Evolutionary conservation across 495 filamentous ascomycete species (phyloP).

Genomic region (Trichoderma virens): DNA sequence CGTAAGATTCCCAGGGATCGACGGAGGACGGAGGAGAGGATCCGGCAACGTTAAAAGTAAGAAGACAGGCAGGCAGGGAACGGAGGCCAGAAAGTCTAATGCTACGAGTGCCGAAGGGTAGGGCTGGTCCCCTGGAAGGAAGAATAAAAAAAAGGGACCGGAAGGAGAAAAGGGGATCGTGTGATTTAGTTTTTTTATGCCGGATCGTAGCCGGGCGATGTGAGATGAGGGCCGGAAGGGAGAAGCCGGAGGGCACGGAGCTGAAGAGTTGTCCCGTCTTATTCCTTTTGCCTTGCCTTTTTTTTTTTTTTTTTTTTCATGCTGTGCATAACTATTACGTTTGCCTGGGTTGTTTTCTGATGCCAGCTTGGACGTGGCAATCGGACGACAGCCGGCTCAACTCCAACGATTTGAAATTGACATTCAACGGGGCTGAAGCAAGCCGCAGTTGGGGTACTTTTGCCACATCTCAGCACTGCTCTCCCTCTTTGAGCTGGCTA

Average conservation of each 20-base stretch:
- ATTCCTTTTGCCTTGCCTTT: too few species aligned
- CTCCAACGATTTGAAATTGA: too few species aligned
- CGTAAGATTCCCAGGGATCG: slow-evolving; percentile 5
- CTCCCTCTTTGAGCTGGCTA: not conserved
- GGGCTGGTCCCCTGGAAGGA: not conserved
- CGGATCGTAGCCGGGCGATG: not conserved
- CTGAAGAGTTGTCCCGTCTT: too few species aligned
- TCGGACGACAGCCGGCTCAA: not conserved
- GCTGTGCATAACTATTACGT: not conserved
- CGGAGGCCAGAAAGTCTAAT: not conserved
- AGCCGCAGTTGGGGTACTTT: not conserved
- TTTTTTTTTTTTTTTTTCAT: not conserved
- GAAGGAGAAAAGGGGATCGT: not conserved
- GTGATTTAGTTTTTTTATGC: not conserved
- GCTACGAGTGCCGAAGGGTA: not conserved
- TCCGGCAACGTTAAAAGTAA: too few species aligned
- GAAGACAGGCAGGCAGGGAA: too few species aligned
- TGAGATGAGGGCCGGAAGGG: not conserved
- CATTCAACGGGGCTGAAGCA: too few species aligned
- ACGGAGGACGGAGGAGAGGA: not conserved
- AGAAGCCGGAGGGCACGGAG: not conserved
- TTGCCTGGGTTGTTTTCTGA: not conserved
- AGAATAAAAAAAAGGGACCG: not conserved
- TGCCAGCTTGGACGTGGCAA: not conserved
- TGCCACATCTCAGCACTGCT: too few species aligned